Evolutionary conservation across 192 early-diverging fungal species (phyloP).

Genomic region (Dissophora ornata): DNA sequence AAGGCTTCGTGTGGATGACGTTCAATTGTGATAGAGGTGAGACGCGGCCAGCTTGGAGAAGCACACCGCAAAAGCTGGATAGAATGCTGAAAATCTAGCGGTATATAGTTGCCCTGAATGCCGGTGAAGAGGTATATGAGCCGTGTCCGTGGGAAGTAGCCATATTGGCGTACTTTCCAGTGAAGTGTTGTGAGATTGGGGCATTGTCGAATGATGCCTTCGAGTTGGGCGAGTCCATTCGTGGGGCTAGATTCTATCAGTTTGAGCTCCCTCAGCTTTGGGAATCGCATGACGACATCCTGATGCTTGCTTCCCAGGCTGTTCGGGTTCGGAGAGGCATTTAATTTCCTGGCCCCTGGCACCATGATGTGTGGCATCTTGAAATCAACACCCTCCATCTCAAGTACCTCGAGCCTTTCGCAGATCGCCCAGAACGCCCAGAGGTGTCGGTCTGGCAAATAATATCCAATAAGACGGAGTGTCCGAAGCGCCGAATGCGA

Average conservation of each 20-base stretch:
- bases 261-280: constrained; percentile 3
- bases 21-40: neutral
- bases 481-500: neutral
- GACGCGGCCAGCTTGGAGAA: neutral
- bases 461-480: neutral
- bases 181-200: neutral
- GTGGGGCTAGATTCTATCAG: neutral
- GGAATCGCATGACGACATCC: neutral
- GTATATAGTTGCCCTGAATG: neutral
- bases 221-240: neutral
- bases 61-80: neutral
- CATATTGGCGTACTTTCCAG: neutral
- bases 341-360: neutral
- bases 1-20: neutral
- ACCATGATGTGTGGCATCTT: neutral
- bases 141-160: neutral
- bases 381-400: neutral
- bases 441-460: neutral
- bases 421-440: constrained; percentile 4
- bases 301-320: neutral
- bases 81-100: neutral
- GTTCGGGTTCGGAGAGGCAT: neutral
- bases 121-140: constrained; percentile 2
- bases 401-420: neutral
- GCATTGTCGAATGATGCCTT: neutral